A percentile compares a stretch with the other conserved stretches of the same genome.
Evolutionary conservation across 73 alveolate genomes (phyloP).

Genomic region (Uronychia setigera): DNA sequence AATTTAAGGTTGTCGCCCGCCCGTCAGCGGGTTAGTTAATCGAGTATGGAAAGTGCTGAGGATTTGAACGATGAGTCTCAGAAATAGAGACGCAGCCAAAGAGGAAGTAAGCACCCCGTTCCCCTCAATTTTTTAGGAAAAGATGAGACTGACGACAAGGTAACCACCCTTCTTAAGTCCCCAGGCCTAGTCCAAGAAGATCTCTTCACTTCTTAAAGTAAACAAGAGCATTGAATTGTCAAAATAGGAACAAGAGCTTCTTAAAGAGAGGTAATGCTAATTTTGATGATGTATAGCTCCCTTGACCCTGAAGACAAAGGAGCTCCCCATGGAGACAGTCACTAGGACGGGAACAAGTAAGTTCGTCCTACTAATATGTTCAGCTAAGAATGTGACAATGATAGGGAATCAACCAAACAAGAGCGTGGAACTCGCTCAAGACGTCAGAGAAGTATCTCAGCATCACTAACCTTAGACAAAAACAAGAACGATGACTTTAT

Average conservation of each 20-base stretch:
- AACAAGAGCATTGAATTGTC: neutral
- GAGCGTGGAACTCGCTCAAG: neutral
- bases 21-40: conserved; percentile 4
- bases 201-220: neutral
- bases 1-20: neutral
- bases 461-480: neutral
- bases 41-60: neutral
- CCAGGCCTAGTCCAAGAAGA: neutral
- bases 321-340: no score
- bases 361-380: no score
- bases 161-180: neutral
- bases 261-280: neutral
- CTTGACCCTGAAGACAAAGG: no score
- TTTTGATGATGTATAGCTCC: no score
- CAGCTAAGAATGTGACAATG: neutral
- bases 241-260: neutral
- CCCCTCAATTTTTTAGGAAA: neutral
- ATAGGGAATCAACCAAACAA: neutral
- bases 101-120: neutral
- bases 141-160: neutral
- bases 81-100: neutral
- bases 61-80: conserved; percentile 1
- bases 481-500: neutral
- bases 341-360: no score
- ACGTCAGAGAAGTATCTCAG: neutral